Evolutionary conservation across 148 eudicot species (phyloP).

Genomic region (Spergularia marina): DNA sequence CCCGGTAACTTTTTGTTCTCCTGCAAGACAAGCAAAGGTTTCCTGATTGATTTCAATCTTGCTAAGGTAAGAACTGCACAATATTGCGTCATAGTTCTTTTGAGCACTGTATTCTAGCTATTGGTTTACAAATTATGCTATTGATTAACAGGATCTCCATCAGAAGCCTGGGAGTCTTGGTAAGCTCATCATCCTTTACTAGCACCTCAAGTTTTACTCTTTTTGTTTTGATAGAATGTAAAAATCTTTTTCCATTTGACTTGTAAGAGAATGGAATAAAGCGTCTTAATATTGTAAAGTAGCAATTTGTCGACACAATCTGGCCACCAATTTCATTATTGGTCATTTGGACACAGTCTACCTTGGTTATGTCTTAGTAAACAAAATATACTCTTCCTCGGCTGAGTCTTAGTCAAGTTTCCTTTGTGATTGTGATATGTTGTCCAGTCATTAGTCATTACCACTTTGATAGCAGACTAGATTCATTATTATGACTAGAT

Average conservation of each 20-base stretch:
- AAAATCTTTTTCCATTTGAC: no score
- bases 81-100: neutral
- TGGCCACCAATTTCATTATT: no score
- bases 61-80: constrained; percentile 57
- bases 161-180: constrained; percentile 51
- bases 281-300: no score
- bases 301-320: no score
- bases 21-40: constrained; percentile 58
- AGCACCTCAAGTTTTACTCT: neutral
- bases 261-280: no score
- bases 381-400: neutral
- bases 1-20: constrained; percentile 96
- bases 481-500: neutral
- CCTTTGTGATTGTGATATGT: neutral
- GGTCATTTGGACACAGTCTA: no score
- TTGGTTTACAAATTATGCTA: constrained; percentile 12
- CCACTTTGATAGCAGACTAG: neutral
- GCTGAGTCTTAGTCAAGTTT: neutral
- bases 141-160: constrained; percentile 61
- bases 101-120: neutral
- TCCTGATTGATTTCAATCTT: constrained; percentile 90
- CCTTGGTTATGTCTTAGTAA: neutral
- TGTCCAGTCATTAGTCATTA: neutral
- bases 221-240: no score
- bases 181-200: constrained; percentile 31